These are phyloP conservation scores for Colletotrichum sublineola DNA, from an alignment of 2,329 filamentous ascomycete species.

Conservation along the genomic window DNA sequence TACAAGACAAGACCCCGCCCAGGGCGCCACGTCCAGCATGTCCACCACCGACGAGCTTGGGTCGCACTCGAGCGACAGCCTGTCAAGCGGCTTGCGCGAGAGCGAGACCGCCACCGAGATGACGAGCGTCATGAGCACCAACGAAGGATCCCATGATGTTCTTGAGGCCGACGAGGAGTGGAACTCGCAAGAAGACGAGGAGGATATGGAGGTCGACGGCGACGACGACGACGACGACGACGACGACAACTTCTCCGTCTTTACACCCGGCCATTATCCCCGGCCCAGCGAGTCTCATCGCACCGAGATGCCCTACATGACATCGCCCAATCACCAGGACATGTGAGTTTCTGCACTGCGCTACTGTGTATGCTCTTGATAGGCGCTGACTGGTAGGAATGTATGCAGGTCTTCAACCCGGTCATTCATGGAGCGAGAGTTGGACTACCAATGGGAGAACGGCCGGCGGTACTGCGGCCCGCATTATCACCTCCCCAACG, in stretches of 20 bases:
- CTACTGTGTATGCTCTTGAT: constrained; percentile 38
- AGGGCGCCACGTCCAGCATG: constrained; percentile 45
- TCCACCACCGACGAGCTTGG: constrained; percentile 51
- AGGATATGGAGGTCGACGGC: constrained; percentile 47
- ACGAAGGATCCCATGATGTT: constrained; percentile 47
- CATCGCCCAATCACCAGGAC: constrained; percentile 51
- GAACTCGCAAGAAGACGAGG: constrained; percentile 34
- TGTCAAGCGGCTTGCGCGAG: constrained; percentile 49
- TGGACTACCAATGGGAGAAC: constrained; percentile 72
- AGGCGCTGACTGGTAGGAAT: constrained; percentile 31
- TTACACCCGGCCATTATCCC: constrained; percentile 58
- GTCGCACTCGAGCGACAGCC: constrained; percentile 52
- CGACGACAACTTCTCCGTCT: constrained; percentile 59
- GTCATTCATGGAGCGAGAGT: constrained; percentile 63
- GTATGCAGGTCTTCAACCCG: constrained; percentile 58
- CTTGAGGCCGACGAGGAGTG: constrained; percentile 45
- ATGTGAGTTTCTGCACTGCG: constrained; percentile 53
- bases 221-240: constrained; percentile 54
- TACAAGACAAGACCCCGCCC: constrained; percentile 40
- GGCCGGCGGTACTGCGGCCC: constrained; percentile 72
- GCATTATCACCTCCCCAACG: constrained; percentile 74
- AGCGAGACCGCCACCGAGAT: constrained; percentile 54
- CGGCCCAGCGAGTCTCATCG: constrained; percentile 52
- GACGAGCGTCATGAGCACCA: constrained; percentile 54
- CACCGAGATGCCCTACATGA: constrained; percentile 51